Evolutionary conservation across 108 stramenopile genomes (phyloP).

Genomic region (Schizochytrium sp.): DNA sequence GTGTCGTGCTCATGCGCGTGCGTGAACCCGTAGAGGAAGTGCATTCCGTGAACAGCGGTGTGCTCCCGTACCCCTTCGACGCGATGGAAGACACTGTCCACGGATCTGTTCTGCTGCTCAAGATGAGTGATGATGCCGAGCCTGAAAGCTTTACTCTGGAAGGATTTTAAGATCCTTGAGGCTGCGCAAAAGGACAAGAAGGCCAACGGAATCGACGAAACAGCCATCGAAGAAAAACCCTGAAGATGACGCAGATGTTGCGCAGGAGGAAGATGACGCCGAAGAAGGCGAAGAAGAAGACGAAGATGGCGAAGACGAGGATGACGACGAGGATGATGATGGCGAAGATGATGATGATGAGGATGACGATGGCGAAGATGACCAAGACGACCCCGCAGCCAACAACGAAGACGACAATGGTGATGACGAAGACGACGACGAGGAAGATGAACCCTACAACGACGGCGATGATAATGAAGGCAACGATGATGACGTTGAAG

Average conservation of each 20-base stretch:
- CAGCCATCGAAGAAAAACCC: not conserved
- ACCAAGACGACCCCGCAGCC: not conserved
- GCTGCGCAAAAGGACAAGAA: not conserved
- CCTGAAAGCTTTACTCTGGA: constrained; percentile 2
- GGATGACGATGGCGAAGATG: constrained; percentile 4
- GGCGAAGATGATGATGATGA: constrained; percentile 9
- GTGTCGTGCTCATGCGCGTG: constrained; percentile 20
- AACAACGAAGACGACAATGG: not conserved
- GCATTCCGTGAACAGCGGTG: not conserved
- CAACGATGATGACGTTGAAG: not conserved
- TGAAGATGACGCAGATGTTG: not conserved
- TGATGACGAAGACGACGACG: not conserved
- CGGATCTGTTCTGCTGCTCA: constrained; percentile 1
- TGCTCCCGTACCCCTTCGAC: constrained; percentile 50
- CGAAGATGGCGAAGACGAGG: not conserved
- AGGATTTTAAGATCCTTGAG: not conserved
- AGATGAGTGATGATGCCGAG: constrained; percentile 51
- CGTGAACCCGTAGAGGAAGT: constrained; percentile 13
- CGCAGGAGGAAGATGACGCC: not conserved
- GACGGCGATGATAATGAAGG: not conserved
- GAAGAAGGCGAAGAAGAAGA: not conserved
- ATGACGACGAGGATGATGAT: not conserved
- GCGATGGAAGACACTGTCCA: constrained; percentile 9
- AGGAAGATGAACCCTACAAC: not conserved
- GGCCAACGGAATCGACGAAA: not conserved